Percentiles rank a stretch among this genome's conserved stretches.
Evolutionary conservation across 306 rosid genomes (phyloP).

Genomic region (Hippophae rhamnoides): DNA sequence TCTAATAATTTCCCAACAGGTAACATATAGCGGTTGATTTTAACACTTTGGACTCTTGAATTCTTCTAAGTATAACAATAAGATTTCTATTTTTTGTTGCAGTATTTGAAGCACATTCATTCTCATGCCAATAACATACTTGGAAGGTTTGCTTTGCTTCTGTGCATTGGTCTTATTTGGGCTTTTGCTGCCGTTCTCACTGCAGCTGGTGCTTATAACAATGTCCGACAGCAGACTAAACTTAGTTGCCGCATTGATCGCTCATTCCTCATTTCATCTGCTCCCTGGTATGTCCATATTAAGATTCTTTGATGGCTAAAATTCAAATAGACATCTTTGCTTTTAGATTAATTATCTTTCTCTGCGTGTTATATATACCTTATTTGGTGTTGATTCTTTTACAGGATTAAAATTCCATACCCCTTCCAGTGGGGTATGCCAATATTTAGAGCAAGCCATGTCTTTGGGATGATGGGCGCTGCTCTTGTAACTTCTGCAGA

Average conservation of each 20-base stretch:
- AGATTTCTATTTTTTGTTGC: slow-evolving; percentile 8
- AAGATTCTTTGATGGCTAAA: neutral
- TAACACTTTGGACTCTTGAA: neutral
- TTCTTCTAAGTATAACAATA: neutral
- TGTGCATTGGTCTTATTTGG: slow-evolving; percentile 62
- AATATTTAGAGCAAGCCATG: slow-evolving; percentile 86
- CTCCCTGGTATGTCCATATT: slow-evolving; percentile 58
- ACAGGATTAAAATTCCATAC: slow-evolving; percentile 72
- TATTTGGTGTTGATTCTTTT: slow-evolving; percentile 16
- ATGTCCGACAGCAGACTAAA: slow-evolving; percentile 40
- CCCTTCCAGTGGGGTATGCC: slow-evolving; percentile 98
- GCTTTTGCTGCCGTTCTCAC: slow-evolving; percentile 85
- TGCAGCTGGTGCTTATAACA: slow-evolving; percentile 70
- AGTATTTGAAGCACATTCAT: slow-evolving; percentile 57
- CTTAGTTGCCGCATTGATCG: slow-evolving; percentile 73
- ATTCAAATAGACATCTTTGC: neutral
- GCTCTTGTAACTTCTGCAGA: slow-evolving; percentile 84
- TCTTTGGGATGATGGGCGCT: slow-evolving; percentile 94
- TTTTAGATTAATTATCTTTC: slow-evolving; percentile 5
- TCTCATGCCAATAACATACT: slow-evolving; percentile 24
- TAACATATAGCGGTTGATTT: slow-evolving; percentile 11
- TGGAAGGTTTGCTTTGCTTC: slow-evolving; percentile 65
- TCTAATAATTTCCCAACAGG: slow-evolving; percentile 71
- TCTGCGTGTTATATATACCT: neutral
- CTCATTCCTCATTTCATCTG: slow-evolving; percentile 50